Percentiles rank a stretch among this genome's conserved stretches.
phyloP scores from a whole-genome alignment of 805 yeast species.

The Kurtzmaniella fragi region DNA sequence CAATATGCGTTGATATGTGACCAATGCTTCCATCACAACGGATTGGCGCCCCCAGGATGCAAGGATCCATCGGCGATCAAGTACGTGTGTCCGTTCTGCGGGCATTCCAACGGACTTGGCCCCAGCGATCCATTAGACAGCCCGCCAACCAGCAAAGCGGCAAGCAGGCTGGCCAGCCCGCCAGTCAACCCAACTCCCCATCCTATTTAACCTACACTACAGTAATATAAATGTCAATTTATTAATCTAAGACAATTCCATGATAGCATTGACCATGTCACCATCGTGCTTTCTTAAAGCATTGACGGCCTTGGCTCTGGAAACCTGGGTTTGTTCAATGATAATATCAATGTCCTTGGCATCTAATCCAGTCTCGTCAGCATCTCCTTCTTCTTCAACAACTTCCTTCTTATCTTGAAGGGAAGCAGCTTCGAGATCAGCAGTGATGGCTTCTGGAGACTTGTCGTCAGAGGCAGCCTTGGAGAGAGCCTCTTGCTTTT shows the following conservation, averaged over 20 bases:
- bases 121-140: too few species aligned
- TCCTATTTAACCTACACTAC: too few species aligned
- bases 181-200: too few species aligned
- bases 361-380: conserved; percentile 81
- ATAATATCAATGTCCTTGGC: conserved; percentile 80
- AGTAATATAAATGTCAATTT: too few species aligned
- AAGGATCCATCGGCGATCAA: conserved; percentile 42
- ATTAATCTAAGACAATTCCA: conserved; percentile 57
- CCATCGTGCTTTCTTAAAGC: conserved; percentile 85
- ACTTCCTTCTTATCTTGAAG: conserved; percentile 41
- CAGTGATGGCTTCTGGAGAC: conserved; percentile 76
- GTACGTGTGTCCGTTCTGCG: conserved; percentile 67
- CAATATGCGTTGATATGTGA: conserved; percentile 71
- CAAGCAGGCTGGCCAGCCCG: not conserved
- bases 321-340: conserved; percentile 84
- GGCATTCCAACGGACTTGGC: conserved; percentile 30
- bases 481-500: conserved; percentile 42
- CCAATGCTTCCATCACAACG: conserved; percentile 67
- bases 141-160: not conserved
- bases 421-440: conserved; percentile 72
- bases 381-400: conserved; percentile 64
- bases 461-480: conserved; percentile 44
- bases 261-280: conserved; percentile 94
- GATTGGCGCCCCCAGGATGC: conserved; percentile 72
- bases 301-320: conserved; percentile 86